Base-by-base conservation (phyloP, 108 stramenopile species). In the Chaetoceros tenuissimus region DNA sequence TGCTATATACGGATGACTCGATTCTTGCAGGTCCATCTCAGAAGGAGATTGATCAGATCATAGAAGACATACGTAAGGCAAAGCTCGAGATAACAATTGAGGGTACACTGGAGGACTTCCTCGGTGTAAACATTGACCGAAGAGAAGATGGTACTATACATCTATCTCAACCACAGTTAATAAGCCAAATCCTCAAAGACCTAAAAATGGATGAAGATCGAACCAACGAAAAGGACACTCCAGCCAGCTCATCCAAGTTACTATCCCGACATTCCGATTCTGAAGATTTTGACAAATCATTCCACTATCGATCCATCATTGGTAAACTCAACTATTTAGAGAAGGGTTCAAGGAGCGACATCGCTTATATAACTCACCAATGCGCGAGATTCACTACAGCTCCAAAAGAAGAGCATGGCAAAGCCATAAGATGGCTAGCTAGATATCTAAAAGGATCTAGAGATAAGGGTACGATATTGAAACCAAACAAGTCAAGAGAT, bases 1-100 rank as follows among this genome's bases (percentile, higher is more conserved):
- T 74, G 18, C 24, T 81, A 0, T 81, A 77, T 50, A 68, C 68
- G 1, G 73, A 81, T 43, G 74, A 78, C 46, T 60, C 51, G 23
- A 75, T 82, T 17, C 53, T 77, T 16, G 53, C 55, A 21, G 74
- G 75, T 10, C 57, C 57, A 31, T 52, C 62, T 24, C 48, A 55
- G 30, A 30, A 3, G 10, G 45, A 64, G 21, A 68, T 79, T n/a
- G 34, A 68, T 10, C 26, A 63, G 0, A 48, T 63, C 10, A 40
- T 82, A n/a, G 13, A 66, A 21, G 57, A 56, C 0, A 53, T 77
- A 50, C 27, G 46, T 13, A 22, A 66, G 27, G 58, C 28, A 10
- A 48, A 57, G 3, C 63, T 64, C 28, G 31, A 60, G 23, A 25
- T 67, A 1, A 74, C 66, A 0, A 62, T 68, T 23, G 77, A 78